Conservation (phyloP, 768 basidiomycete species). For the Russula griseocarnosa region DNA sequence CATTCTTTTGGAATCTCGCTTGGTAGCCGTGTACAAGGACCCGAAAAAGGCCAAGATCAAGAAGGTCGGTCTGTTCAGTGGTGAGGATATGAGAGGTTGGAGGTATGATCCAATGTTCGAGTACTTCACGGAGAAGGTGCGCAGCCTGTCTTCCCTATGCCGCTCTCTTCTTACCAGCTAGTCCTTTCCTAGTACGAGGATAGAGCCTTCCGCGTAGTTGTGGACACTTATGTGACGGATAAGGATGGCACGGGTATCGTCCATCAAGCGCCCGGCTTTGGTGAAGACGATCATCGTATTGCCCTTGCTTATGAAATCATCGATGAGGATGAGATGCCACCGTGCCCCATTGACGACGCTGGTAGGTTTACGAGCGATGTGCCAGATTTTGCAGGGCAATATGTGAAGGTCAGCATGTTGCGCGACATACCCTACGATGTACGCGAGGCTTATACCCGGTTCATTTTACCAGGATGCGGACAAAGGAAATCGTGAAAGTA, state of each 20-base stretch:
- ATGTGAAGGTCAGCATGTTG: constrained; percentile 71
- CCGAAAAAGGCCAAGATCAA: constrained; percentile 96
- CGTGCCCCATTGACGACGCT: constrained; percentile 90
- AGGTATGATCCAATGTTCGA: constrained; percentile 92
- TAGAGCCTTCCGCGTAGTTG: constrained; percentile 82
- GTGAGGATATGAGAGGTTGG: constrained; percentile 94
- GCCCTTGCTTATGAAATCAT: constrained; percentile 80
- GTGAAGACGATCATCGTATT: constrained; percentile 97
- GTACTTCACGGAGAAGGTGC: constrained; percentile 91
- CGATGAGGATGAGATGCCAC: constrained; percentile 87
- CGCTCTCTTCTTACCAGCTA: not conserved
- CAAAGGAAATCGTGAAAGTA: constrained; percentile 86
- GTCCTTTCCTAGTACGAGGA: constrained; percentile 69
- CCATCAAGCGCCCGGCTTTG: constrained; percentile 97
- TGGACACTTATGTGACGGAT: constrained; percentile 91
- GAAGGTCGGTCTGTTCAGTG: constrained; percentile 83
- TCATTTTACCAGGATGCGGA: constrained; percentile 67
- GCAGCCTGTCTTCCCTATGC: constrained; percentile 23
- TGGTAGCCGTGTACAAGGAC: constrained; percentile 90
- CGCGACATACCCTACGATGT: not conserved
- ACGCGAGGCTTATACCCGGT: constrained; percentile 2
- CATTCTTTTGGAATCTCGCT: constrained; percentile 84
- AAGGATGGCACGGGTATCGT: constrained; percentile 96
- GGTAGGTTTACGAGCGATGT: constrained; percentile 88
- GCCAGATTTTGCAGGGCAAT: constrained; percentile 78